A percentile compares a stretch with the other conserved stretches of the same genome.
These are phyloP conservation scores for Hypomyces rosellus DNA, from an alignment of 2,329 filamentous ascomycete genomes.

Conservation along the genomic window DNA sequence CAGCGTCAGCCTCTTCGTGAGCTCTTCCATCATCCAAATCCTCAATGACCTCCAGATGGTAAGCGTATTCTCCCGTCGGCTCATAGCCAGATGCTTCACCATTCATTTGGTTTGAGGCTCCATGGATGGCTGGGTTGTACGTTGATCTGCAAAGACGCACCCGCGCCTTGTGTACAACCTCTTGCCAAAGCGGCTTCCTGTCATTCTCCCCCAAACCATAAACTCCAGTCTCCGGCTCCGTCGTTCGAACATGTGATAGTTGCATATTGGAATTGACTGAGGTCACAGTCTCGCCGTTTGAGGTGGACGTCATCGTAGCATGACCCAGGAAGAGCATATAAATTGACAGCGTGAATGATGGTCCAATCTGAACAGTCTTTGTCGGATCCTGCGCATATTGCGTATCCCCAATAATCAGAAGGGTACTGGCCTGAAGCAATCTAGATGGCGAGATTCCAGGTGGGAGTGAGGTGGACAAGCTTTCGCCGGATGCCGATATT, in stretches of 20 bases:
- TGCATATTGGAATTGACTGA: not conserved
- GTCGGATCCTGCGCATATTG: constrained; percentile 64
- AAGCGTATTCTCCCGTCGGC: constrained; percentile 50
- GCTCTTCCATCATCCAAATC: constrained; percentile 59
- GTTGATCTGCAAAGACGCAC: constrained; percentile 71
- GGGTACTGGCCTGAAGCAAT: constrained; percentile 84
- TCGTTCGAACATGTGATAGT: not conserved
- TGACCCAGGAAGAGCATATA: constrained; percentile 95
- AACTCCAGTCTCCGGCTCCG: not conserved
- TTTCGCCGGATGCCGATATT: constrained; percentile 89
- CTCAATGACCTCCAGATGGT: constrained; percentile 76
- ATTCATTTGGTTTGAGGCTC: not conserved
- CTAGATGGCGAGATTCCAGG: constrained; percentile 83
- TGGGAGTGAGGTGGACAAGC: constrained; percentile 71
- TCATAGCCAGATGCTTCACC: not conserved
- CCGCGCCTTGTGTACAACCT: constrained; percentile 88
- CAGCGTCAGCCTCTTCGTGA: constrained; percentile 36
- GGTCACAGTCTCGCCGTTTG: not conserved
- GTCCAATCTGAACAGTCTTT: constrained; percentile 72
- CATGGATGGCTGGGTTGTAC: constrained; percentile 20
- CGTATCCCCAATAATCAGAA: constrained; percentile 79
- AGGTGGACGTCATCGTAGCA: constrained; percentile 30
- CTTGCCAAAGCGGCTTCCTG: constrained; percentile 79
- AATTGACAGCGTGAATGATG: constrained; percentile 76
- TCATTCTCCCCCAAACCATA: constrained; percentile 33